A percentile compares a stretch with the other conserved stretches of the same genome.
phyloP scores from a whole-genome alignment of 176 grass and related monocot genomes.

The Triticum turgidum region DNA sequence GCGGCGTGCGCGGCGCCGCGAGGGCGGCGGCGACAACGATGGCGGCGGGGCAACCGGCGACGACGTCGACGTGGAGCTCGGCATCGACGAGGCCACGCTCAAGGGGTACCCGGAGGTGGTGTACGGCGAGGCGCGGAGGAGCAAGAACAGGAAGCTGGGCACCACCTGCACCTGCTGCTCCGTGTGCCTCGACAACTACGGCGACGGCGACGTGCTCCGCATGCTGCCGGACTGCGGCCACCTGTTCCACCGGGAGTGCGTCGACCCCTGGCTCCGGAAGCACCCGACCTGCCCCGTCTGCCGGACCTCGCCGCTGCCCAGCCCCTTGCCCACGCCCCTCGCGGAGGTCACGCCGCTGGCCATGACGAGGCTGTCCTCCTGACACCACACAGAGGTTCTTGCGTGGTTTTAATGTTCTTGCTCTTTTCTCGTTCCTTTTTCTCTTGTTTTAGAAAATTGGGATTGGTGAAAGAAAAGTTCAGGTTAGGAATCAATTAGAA shows the following conservation, averaged over 20 bases:
- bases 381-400: slow-evolving; percentile 11
- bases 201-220: slow-evolving; percentile 71
- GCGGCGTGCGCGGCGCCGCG: neutral
- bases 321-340: slow-evolving; percentile 79
- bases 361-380: slow-evolving; percentile 31
- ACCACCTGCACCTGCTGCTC: slow-evolving; percentile 75
- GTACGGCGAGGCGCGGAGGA: slow-evolving; percentile 52
- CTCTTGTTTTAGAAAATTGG: neutral
- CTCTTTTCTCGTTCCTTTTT: neutral
- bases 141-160: slow-evolving; percentile 26
- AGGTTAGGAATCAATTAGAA: slow-evolving; percentile 21
- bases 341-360: slow-evolving; percentile 61
- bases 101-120: slow-evolving; percentile 79
- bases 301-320: slow-evolving; percentile 78
- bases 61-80: slow-evolving; percentile 48
- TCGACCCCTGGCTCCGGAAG: slow-evolving; percentile 81
- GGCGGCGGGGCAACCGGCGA: neutral
- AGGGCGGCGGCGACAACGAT: neutral
- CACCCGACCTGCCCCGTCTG: slow-evolving; percentile 89
- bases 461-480: slow-evolving; percentile 10
- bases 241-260: slow-evolving; percentile 77
- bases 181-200: slow-evolving; percentile 82
- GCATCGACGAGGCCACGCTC: slow-evolving; percentile 78
- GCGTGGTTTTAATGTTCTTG: slow-evolving; percentile 7
- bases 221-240: slow-evolving; percentile 84